Evolutionary conservation across 257 asterid genomes (phyloP).

Genomic region (Primulina tabacum): DNA sequence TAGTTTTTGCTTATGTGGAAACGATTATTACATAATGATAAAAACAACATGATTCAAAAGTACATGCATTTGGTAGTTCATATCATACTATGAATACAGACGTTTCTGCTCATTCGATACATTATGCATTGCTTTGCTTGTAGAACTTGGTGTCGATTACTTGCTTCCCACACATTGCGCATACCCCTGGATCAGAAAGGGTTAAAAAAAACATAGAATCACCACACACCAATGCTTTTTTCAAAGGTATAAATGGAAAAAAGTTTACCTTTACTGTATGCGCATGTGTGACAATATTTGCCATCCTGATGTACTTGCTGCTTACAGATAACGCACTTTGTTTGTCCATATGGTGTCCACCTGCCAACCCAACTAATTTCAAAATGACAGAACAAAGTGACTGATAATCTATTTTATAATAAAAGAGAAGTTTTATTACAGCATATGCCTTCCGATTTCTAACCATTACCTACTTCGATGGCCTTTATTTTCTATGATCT

Average conservation of each 20-base stretch:
- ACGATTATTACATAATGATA: background rate
- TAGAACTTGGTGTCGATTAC: constrained; percentile 83
- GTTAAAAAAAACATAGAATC: no score
- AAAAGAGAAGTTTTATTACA: no score
- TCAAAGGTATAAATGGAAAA: no score
- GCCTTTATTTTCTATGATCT: no score
- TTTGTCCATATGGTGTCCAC: constrained; percentile 52
- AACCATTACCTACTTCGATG: no score
- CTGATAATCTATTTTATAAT: no score
- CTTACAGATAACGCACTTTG: constrained; percentile 53
- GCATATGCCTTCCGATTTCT: no score
- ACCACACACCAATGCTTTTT: no score
- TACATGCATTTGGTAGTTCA: no score
- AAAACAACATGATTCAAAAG: background rate
- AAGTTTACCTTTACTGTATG: constrained; percentile 45
- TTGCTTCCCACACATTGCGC: constrained; percentile 99
- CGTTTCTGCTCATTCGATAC: background rate
- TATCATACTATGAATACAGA: no score
- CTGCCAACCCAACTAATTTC: constrained; percentile 23
- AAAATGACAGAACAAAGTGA: no score
- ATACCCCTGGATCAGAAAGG: constrained; percentile 54
- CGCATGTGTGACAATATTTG: constrained; percentile 52
- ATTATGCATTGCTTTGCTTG: constrained; percentile 80
- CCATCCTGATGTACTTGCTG: constrained; percentile 61
- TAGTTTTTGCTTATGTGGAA: background rate